Base-by-base conservation (phyloP, 306 rosid genomes). In the Lupinus albus region DNA sequence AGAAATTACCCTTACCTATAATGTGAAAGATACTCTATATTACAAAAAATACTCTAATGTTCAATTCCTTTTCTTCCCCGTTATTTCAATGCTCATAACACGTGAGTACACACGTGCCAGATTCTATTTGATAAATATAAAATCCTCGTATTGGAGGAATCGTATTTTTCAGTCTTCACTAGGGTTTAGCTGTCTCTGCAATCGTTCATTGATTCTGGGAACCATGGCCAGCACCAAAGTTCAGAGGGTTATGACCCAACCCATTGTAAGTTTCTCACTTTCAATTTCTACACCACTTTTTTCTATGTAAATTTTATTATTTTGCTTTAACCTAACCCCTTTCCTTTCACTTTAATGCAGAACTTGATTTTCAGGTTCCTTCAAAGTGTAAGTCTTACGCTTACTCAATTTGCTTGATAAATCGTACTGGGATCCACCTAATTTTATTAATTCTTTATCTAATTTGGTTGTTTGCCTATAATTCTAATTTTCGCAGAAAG, bases 221-320 rank as follows among this genome's bases (percentile, higher is more conserved):
- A 82, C 86, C 75, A 90, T 90, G 97, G 95, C 97, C 65, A 90
- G 97, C 82, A 87, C 97, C 70, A 90, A 90, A 78, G 97, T 90
- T 51, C 95, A 90, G 92, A 77, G 97, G 92, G 89, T 90, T 74
- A 90, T 90, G 97, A 90, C 95, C 82, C 96, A 90, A 42, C 96
- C 95, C 32, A 90, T 90, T 52, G 97, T 87, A 70, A 7, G 80
- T 55, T 59, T 49, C 63, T 48, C 72, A 25, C 52, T 13, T 44
- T 3, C 17, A 6, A 20, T 42, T 10, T 11, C 18, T 13, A 8
- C 51, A 28, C 10, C 6, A 0, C 55, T 15, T 21, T 66, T 16
- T 69, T 11, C 38, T 33, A 33, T 33, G 1, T 6, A 33, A 3
- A 2, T 67, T 6, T 2, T 9, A 39, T 39, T 9, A 32, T 11